These are phyloP conservation scores for Bauhinia variegata DNA, from an alignment of 306 rosid genomes.

Conservation along the genomic window DNA sequence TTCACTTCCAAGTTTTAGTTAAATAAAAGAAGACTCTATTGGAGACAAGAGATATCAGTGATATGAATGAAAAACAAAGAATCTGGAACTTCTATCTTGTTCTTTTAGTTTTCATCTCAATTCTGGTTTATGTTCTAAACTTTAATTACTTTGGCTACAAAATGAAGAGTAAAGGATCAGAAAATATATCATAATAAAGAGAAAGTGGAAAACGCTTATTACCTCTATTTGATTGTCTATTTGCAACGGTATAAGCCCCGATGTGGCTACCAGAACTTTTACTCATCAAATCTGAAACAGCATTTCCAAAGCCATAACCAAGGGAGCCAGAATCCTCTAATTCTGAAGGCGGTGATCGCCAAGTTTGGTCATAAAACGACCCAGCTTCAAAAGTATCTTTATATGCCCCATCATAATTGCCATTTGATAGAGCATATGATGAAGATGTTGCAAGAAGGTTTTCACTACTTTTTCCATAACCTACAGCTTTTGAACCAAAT, in stretches of 20 bases:
- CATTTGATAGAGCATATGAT: slow-evolving; percentile 54
- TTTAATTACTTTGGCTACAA: slow-evolving; percentile 19
- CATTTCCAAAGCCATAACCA: slow-evolving; percentile 69
- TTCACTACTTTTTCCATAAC: slow-evolving; percentile 62
- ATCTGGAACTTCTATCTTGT: background rate
- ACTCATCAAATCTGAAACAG: slow-evolving; percentile 72
- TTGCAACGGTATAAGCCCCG: slow-evolving; percentile 67
- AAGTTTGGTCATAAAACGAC: slow-evolving; percentile 50
- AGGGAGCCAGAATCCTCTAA: slow-evolving; percentile 63
- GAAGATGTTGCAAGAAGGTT: slow-evolving; percentile 41
- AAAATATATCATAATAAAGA: background rate
- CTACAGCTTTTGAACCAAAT: slow-evolving; percentile 57
- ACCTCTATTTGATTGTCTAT: slow-evolving; percentile 83
- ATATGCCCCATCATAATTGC: slow-evolving; percentile 44
- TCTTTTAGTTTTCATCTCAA: slow-evolving; percentile 4
- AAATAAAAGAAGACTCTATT: slow-evolving; percentile 9
- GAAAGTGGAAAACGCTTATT: slow-evolving; percentile 8
- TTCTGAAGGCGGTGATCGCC: slow-evolving; percentile 67
- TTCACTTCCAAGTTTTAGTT: background rate
- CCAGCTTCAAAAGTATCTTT: slow-evolving; percentile 46
- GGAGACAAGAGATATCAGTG: background rate
- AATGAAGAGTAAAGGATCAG: background rate
- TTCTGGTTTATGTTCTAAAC: slow-evolving; percentile 21
- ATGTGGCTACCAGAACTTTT: slow-evolving; percentile 67
- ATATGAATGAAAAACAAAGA: slow-evolving; percentile 9